phyloP scores from a whole-genome alignment of 1,284 basidiomycete species.

The Clitocybe nebularis region DNA sequence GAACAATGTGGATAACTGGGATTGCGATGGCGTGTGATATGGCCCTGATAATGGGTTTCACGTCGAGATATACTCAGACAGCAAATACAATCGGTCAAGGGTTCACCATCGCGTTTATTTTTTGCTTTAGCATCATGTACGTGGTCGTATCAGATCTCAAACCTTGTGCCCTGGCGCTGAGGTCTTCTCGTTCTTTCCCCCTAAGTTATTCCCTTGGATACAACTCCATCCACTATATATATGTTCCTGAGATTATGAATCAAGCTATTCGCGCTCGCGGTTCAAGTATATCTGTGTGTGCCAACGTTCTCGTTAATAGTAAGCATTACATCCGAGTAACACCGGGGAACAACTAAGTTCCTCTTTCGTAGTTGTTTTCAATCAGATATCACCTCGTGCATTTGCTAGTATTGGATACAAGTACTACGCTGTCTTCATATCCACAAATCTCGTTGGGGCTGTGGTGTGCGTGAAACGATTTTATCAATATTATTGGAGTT shows the following conservation, averaged over 20 bases:
- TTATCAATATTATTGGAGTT: too few species aligned
- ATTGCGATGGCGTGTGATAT: conserved; percentile 11
- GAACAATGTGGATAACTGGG: conserved; percentile 10
- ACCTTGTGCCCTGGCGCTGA: background rate
- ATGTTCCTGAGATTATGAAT: conserved; percentile 11
- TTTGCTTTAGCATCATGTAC: conserved; percentile 8
- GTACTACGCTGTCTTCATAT: conserved; percentile 6
- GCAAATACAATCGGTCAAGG: conserved; percentile 10
- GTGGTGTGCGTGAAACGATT: background rate
- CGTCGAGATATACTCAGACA: conserved; percentile 5
- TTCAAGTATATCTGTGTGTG: conserved; percentile 8
- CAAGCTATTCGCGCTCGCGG: conserved; percentile 10
- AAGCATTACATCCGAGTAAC: background rate
- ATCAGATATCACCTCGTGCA: conserved; percentile 7
- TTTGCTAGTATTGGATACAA: conserved; percentile 7
- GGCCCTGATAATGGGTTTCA: conserved; percentile 11
- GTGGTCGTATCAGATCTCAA: background rate
- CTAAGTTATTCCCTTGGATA: conserved; percentile 8
- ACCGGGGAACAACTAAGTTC: too few species aligned
- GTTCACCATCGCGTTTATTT: conserved; percentile 12
- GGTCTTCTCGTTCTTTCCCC: too few species aligned
- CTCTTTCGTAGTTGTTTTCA: conserved; percentile 10
- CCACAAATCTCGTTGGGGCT: background rate
- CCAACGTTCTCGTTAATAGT: conserved; percentile 9
- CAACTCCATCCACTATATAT: conserved; percentile 9